Evolutionary conservation across 2,329 filamentous ascomycete genomes (phyloP).

Genomic region (Diaporthe nobilis): DNA sequence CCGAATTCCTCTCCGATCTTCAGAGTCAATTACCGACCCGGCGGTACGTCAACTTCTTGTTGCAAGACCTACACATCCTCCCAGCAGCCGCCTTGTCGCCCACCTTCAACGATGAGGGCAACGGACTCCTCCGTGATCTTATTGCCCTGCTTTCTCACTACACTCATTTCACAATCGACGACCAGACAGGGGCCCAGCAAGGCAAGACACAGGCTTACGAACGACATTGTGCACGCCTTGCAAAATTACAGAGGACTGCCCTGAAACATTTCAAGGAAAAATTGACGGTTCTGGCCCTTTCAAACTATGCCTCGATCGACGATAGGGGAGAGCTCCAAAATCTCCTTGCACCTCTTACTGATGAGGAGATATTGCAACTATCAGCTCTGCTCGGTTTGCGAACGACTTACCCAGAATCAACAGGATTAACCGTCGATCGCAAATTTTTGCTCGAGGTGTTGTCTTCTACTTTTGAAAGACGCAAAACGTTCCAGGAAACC

Average conservation of each 20-base stretch:
- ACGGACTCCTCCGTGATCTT: constrained; percentile 84
- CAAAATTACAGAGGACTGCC: constrained; percentile 82
- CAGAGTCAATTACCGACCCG: constrained; percentile 94
- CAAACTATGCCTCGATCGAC: constrained; percentile 92
- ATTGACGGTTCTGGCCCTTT: constrained; percentile 89
- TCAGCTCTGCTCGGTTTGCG: constrained; percentile 82
- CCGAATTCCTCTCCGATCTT: constrained; percentile 91
- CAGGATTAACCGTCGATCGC: constrained; percentile 74
- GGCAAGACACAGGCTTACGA: constrained; percentile 82
- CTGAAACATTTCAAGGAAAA: constrained; percentile 91
- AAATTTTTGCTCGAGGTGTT: constrained; percentile 79
- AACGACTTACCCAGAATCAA: constrained; percentile 82
- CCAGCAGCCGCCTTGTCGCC: constrained; percentile 84
- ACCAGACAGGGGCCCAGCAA: constrained; percentile 86
- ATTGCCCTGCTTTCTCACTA: constrained; percentile 87
- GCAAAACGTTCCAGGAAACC: constrained; percentile 85
- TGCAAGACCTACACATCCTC: constrained; percentile 88
- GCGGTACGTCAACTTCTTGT: constrained; percentile 90
- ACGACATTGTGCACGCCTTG: constrained; percentile 81
- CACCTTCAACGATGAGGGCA: constrained; percentile 81
- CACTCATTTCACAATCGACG: constrained; percentile 89
- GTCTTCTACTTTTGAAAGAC: constrained; percentile 80
- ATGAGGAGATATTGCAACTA: constrained; percentile 80
- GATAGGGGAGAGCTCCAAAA: constrained; percentile 82
- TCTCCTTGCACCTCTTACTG: constrained; percentile 80